Conservation (phyloP, 345 rosid genomes). For the Erysimum cheiranthoides region DNA sequence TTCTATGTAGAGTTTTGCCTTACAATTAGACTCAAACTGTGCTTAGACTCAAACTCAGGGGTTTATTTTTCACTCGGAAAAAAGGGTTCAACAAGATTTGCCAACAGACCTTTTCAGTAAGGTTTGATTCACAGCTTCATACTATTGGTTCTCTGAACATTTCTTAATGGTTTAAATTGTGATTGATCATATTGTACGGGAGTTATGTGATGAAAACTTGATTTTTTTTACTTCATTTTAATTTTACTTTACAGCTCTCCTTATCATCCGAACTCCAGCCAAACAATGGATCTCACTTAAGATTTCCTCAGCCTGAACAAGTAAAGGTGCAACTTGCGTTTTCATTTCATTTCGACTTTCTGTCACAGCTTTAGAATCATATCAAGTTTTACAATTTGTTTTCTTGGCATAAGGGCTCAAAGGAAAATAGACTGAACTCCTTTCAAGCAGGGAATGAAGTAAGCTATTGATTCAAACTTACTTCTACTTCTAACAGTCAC, state of each 20-base stretch:
- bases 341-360: slow-evolving; percentile 2
- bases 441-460: slow-evolving; percentile 72
- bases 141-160: neutral
- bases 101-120: slow-evolving; percentile 86
- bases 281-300: slow-evolving; percentile 53
- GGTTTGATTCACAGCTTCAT: slow-evolving; percentile 51
- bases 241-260: slow-evolving; percentile 61
- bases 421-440: slow-evolving; percentile 75
- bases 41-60: slow-evolving; percentile 55
- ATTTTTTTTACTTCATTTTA: neutral
- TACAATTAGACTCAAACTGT: slow-evolving; percentile 18
- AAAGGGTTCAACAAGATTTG: slow-evolving; percentile 58
- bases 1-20: neutral
- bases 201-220: neutral
- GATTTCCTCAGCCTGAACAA: slow-evolving; percentile 50
- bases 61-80: slow-evolving; percentile 64
- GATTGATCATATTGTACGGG: neutral
- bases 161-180: neutral
- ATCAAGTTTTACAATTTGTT: slow-evolving; percentile 38
- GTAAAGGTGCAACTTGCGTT: slow-evolving; percentile 56
- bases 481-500: neutral
- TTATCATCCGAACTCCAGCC: slow-evolving; percentile 64
- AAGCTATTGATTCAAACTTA: slow-evolving; percentile 35
- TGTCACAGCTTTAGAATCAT: slow-evolving; percentile 28
- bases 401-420: slow-evolving; percentile 73